phyloP scores from a whole-genome alignment of 345 rosid genomes.

The Salix arbutifolia region DNA sequence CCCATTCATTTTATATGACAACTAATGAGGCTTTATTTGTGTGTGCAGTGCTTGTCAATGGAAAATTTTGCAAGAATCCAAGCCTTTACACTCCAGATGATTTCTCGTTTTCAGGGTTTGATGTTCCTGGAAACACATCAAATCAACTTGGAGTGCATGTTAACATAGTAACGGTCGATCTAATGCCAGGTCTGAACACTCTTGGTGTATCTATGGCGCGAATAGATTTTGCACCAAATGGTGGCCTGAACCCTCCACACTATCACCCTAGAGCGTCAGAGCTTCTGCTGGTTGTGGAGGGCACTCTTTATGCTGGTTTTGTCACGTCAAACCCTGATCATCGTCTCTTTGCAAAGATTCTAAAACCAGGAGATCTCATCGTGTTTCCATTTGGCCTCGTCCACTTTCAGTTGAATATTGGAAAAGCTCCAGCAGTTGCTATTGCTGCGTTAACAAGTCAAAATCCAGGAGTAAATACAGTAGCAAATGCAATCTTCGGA shows the following conservation, averaged over 20 bases:
- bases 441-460: slow-evolving; percentile 15
- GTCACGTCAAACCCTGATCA: slow-evolving; percentile 14
- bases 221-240: background rate
- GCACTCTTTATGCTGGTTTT: slow-evolving; percentile 7
- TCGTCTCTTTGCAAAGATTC: slow-evolving; percentile 4
- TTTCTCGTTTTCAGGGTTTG: background rate
- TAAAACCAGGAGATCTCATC: slow-evolving; percentile 15
- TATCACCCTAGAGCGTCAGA: slow-evolving; percentile 20
- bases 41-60: too few species aligned
- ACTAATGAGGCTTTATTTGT: background rate
- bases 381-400: slow-evolving; percentile 19
- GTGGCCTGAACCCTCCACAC: slow-evolving; percentile 20
- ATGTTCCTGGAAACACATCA: background rate
- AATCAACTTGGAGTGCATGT: background rate
- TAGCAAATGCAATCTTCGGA: slow-evolving; percentile 14
- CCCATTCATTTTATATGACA: background rate
- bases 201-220: background rate
- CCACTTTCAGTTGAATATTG: slow-evolving; percentile 6
- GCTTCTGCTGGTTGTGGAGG: slow-evolving; percentile 3
- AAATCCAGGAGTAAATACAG: slow-evolving; percentile 12
- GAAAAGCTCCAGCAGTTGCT: slow-evolving; percentile 8
- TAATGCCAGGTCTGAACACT: background rate
- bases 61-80: too few species aligned
- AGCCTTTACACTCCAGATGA: background rate
- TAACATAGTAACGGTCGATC: background rate